phyloP scores from a whole-genome alignment of 805 yeast species.

The Schizosaccharomyces lindneri region DNA sequence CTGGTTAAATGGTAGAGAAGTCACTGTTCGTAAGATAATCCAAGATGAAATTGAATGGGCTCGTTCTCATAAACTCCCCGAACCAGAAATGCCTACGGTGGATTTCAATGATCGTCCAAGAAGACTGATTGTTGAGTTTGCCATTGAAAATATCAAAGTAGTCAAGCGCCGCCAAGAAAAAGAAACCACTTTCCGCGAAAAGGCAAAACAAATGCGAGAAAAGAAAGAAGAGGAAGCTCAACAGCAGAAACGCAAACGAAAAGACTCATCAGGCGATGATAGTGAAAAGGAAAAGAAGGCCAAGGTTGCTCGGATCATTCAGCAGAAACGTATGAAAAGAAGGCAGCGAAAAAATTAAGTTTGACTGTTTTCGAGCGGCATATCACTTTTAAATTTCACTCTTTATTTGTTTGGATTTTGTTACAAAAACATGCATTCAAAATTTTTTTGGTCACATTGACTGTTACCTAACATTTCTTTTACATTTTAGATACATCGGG shows the following conservation, averaged over 20 bases:
- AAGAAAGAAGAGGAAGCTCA: neutral
- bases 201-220: neutral
- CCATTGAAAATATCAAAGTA: slow-evolving; percentile 84
- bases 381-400: neutral
- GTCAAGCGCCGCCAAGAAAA: slow-evolving; percentile 64
- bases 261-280: neutral
- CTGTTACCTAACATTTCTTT: no score
- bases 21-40: slow-evolving; percentile 19
- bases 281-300: neutral
- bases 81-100: slow-evolving; percentile 8
- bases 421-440: no score
- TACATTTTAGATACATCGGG: no score
- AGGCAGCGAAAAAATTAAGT: neutral
- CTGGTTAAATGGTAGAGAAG: slow-evolving; percentile 88
- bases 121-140: slow-evolving; percentile 78
- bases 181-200: slow-evolving; percentile 3
- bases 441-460: no score
- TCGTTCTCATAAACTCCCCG: slow-evolving; percentile 3
- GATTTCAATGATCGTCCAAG: slow-evolving; percentile 16
- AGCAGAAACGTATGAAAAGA: neutral
- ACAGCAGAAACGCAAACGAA: neutral
- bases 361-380: neutral
- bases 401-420: no score
- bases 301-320: slow-evolving; percentile 1
- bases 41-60: slow-evolving; percentile 26